Base-by-base conservation (phyloP, 345 rosid species). In the Melaleuca alternifolia region DNA sequence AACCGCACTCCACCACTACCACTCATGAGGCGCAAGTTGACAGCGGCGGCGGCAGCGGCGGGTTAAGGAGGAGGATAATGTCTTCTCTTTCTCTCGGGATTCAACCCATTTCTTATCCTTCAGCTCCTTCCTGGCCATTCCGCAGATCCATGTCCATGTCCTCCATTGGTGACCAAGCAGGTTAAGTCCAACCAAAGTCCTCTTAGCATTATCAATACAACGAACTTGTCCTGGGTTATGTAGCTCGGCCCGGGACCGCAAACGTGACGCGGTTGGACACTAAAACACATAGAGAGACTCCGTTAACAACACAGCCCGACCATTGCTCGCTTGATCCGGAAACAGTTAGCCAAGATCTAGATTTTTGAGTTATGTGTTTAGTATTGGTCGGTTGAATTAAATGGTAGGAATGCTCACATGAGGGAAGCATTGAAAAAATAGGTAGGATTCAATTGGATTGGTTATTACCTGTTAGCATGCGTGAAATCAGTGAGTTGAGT, bases 81-180 rank as follows among this genome's bases (percentile, higher is more conserved):
- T 94, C 99, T 24, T 94, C 97, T 33, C 93, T 94, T 33, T 94
- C 97, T 20, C 92, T 95, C 51, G 93, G 88, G 15, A 87, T 95
- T 86, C 93, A 92, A n/a, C 51, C 91, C 91, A 50, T 76, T 59
- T 57, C 90, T 28, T 75, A 92, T 61, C 82, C 92, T 6, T 84
- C 92, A 16, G 81, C 92, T 30, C 52, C 87, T 56, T 86, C 93
- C 48, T 91, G 94, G 94, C 50, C 91, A 5, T 91, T 92, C 84
- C 94, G 88, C 23, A 88, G 94, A 91, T 94, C 96, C 59, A 94
- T 93, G 83, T 94, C 99, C 2, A 86, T 93, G 13, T 89, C 95
- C 20, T 93, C 95, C 87, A 90, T 93, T 93, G 96, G 96, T 54
- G 93, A 93, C 48, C 48, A 71, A 71, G 48, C 48, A 71, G 81